A percentile compares a stretch with the other conserved stretches of the same genome.
Evolutionary conservation across 1,284 basidiomycete species (phyloP).

Genomic region (Cryptococcus sp.): DNA sequence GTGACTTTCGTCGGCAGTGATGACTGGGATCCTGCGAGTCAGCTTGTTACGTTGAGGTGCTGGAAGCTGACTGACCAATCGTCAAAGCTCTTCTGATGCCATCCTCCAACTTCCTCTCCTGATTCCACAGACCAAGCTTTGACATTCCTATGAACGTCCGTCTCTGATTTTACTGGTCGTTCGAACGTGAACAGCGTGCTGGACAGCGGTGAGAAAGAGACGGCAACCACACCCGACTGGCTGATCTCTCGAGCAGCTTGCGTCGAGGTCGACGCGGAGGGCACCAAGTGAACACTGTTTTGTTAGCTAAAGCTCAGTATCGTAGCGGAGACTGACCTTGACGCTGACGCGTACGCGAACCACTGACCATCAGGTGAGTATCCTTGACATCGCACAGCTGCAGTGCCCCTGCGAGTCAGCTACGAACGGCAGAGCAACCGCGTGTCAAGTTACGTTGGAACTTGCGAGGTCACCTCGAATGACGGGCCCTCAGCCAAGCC

Average conservation of each 20-base stretch:
- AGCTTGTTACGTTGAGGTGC: neutral
- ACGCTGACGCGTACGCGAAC: conserved; percentile 75
- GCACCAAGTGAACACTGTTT: conserved; percentile 34
- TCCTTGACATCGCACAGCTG: conserved; percentile 61
- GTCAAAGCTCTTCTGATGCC: conserved; percentile 44
- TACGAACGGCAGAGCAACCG: too few species aligned
- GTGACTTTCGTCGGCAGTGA: conserved; percentile 85
- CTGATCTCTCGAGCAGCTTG: conserved; percentile 23
- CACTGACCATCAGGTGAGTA: conserved; percentile 86
- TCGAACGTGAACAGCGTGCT: conserved; percentile 94
- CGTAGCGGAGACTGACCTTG: conserved; percentile 15
- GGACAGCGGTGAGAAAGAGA: conserved; percentile 87
- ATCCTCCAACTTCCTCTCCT: conserved; percentile 41
- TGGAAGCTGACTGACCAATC: conserved; percentile 34
- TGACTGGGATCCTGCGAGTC: conserved; percentile 65
- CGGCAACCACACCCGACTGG: conserved; percentile 69
- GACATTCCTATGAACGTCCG: conserved; percentile 46
- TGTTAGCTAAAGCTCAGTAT: conserved; percentile 6
- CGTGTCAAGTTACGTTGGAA: conserved; percentile 52
- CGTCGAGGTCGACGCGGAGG: conserved; percentile 27
- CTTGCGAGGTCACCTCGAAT: conserved; percentile 64
- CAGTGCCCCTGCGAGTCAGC: conserved; percentile 39
- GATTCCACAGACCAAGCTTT: conserved; percentile 42
- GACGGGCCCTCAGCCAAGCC: conserved; percentile 80
- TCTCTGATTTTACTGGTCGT: conserved; percentile 53